phyloP scores from a whole-genome alignment of 495 filamentous ascomycete genomes.

The Achaetomiella virescens region DNA sequence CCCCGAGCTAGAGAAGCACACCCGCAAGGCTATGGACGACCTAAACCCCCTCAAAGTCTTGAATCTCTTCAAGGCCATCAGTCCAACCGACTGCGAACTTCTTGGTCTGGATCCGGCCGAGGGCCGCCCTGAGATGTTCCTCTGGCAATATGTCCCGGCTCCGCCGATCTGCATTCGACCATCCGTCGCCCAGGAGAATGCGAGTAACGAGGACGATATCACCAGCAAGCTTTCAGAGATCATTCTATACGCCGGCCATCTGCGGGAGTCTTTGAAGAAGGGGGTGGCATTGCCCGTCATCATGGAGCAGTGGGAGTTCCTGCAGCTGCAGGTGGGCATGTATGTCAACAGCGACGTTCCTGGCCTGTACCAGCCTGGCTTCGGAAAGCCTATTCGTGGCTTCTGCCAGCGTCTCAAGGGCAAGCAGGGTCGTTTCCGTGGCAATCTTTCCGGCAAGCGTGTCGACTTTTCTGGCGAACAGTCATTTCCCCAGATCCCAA shows the following conservation, averaged over 20 bases:
- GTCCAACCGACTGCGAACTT: conserved; percentile 81
- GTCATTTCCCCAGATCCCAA: conserved; percentile 98
- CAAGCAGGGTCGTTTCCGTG: conserved; percentile 94
- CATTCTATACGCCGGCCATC: conserved; percentile 75
- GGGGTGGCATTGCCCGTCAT: conserved; percentile 80
- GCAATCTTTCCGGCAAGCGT: conserved; percentile 94
- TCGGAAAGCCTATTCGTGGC: conserved; percentile 77
- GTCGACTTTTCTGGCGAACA: conserved; percentile 95
- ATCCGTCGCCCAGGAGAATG: conserved; percentile 82
- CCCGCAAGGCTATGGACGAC: conserved; percentile 88
- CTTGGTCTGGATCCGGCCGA: conserved; percentile 80
- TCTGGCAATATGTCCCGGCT: conserved; percentile 94
- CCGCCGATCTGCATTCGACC: conserved; percentile 91
- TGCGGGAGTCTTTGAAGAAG: conserved; percentile 70
- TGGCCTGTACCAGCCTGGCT: conserved; percentile 67
- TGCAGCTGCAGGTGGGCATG: conserved; percentile 90
- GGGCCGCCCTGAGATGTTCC: conserved; percentile 90
- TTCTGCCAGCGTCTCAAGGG: conserved; percentile 94
- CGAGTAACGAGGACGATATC: conserved; percentile 92
- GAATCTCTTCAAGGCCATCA: conserved; percentile 83
- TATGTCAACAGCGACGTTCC: conserved; percentile 98
- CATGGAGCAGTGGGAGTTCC: conserved; percentile 98
- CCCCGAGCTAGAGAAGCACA: conserved; percentile 79
- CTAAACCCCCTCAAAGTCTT: conserved; percentile 83
- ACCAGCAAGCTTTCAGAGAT: conserved; percentile 94